Base-by-base conservation (phyloP, 768 basidiomycete genomes). In the Auricularia sp. region DNA sequence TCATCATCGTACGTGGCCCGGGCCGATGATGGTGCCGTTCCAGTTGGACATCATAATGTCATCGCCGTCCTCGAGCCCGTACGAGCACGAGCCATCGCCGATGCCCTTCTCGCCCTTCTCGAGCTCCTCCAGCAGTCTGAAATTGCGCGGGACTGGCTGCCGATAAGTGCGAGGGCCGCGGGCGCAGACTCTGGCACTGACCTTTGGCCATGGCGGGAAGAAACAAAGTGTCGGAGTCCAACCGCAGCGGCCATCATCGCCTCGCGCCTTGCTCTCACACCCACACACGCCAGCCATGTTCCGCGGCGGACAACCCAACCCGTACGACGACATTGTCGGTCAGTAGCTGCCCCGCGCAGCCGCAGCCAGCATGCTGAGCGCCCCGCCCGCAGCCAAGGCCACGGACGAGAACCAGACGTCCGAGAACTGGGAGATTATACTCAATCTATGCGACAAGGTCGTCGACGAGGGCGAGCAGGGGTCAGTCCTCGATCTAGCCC, bases 21-120 rank as follows among this genome's bases (percentile, higher is more conserved):
- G 97, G 8, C 97, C 97, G 67, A 99, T 93, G 79, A 99, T 95
- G 23, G 97, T 99, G 61, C 97, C 96, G 72, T 97, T 98, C 97
- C 97, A 99, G 75, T 92, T 82, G 77, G 85, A 89, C 95, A 99
- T 98, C 80, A 92, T 80, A 79, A 96, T 89, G 82, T 98, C 97
- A 73, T 98, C 95, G 70, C 87, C 77, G 76, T 98, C 93, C 77
- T 93, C 92, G 66, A 99, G 80, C 47, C 97, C 97, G 71, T 98
- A 99, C 21, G 93, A 96, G 79, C 93, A 97, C 18, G 91, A 93
- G 64, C 95, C 96, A 78, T 98, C 96, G 67, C 96, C 96, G 74
- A 98, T 93, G 62, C 97, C 97, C 76, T 99, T 99, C 82, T 99
- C 97, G 72, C 97, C 97, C 77, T 98, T 98, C 76, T 99, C 97